Conservation (phyloP, 1,284 basidiomycete genomes). For the Taiwanofungus camphoratus region DNA sequence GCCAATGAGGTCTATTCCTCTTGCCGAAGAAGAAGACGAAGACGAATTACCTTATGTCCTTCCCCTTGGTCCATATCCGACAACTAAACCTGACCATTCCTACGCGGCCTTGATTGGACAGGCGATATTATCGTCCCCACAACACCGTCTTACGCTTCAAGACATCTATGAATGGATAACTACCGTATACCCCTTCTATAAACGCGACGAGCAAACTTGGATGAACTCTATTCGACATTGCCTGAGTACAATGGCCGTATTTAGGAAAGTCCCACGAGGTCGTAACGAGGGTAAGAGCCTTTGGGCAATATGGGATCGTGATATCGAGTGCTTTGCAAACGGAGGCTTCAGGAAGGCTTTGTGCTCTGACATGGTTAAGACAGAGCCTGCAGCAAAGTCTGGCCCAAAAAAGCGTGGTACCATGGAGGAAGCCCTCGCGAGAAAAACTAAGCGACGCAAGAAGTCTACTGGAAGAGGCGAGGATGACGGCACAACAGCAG, state of each 20-base stretch:
- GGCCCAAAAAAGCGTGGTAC: conserved; percentile 19
- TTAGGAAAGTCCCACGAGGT: conserved; percentile 65
- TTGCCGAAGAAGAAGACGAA: conserved; percentile 54
- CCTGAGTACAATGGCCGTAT: conserved; percentile 76
- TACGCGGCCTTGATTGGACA: conserved; percentile 97
- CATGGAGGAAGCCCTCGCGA: conserved; percentile 17
- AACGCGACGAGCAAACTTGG: conserved; percentile 92
- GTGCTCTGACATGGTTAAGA: conserved; percentile 56
- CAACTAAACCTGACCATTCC: conserved; percentile 74
- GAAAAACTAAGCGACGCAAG: conserved; percentile 47
- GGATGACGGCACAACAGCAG: conserved; percentile 11
- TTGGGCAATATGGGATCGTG: conserved; percentile 73
- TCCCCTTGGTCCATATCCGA: conserved; percentile 78
- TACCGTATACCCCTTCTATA: conserved; percentile 90
- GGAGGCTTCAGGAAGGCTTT: conserved; percentile 67
- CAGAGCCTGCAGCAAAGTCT: conserved; percentile 25
- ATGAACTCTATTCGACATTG: conserved; percentile 90
- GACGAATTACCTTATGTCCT: conserved; percentile 67
- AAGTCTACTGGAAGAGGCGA: conserved; percentile 29
- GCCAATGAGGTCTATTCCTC: conserved; percentile 57
- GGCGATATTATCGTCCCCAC: conserved; percentile 81
- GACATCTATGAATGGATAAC: conserved; percentile 97
- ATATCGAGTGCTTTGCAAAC: conserved; percentile 62
- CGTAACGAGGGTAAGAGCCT: conserved; percentile 64
- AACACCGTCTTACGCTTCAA: conserved; percentile 84